phyloP scores from a whole-genome alignment of 1,139 yeast genomes.

The Spathaspora jeffriesii region DNA sequence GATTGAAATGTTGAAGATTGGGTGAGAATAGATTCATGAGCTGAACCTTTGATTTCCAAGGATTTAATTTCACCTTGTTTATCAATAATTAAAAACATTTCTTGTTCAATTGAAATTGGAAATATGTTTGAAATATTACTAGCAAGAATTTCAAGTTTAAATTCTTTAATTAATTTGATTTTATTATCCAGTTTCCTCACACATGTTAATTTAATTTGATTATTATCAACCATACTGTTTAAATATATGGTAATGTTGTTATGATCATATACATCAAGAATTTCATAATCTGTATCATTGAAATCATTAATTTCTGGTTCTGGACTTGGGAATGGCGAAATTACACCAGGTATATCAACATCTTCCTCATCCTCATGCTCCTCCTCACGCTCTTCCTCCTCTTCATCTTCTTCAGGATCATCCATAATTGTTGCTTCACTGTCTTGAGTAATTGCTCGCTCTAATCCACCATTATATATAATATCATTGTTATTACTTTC shows the following conservation, averaged over 20 bases:
- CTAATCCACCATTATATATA: constrained; percentile 1
- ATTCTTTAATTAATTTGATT: constrained; percentile 5
- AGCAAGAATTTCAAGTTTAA: neutral
- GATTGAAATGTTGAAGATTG: constrained; percentile 10
- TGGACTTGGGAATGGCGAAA: constrained; percentile 8
- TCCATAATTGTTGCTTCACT: constrained; percentile 7
- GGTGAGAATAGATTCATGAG: constrained; percentile 6
- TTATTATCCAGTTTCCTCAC: constrained; percentile 8
- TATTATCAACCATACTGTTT: constrained; percentile 9
- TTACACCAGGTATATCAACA: constrained; percentile 2
- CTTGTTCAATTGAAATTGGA: constrained; percentile 6
- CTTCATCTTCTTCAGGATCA: constrained; percentile 5
- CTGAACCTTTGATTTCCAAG: constrained; percentile 5
- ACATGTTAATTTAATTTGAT: constrained; percentile 9
- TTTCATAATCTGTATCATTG: constrained; percentile 10
- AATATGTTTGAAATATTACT: constrained; percentile 8
- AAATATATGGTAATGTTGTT: constrained; percentile 11
- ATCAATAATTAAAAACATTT: constrained; percentile 12
- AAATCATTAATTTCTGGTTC: constrained; percentile 10
- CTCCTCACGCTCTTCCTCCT: constrained; percentile 1
- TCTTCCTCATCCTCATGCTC: neutral
- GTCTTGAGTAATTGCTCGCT: constrained; percentile 4
- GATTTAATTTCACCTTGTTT: constrained; percentile 11
- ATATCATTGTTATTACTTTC: neutral
- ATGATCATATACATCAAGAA: constrained; percentile 11